A percentile compares a stretch with the other conserved stretches of the same genome.
phyloP scores from a whole-genome alignment of 352 stramenopile genomes.

The Phytophthora europaea region DNA sequence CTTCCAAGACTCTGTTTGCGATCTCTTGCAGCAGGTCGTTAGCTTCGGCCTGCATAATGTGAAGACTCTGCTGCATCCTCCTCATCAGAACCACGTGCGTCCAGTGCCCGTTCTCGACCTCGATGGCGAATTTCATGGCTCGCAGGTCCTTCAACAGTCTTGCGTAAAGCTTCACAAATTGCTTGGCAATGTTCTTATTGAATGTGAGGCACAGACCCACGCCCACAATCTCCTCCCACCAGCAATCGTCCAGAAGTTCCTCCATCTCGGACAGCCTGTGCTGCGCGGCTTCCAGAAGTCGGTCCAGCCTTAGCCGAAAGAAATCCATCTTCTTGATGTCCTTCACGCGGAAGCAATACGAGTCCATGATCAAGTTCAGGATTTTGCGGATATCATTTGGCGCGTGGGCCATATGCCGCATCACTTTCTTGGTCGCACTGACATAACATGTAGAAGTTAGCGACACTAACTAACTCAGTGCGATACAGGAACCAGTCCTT shows the following conservation, averaged over 20 bases:
- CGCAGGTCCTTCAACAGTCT: slow-evolving; percentile 65
- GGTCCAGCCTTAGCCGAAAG: slow-evolving; percentile 64
- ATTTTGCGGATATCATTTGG: slow-evolving; percentile 73
- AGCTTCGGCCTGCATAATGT: slow-evolving; percentile 66
- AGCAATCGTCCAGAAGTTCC: slow-evolving; percentile 63
- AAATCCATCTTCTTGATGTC: slow-evolving; percentile 85
- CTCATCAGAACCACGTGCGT: slow-evolving; percentile 72
- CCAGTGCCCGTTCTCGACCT: slow-evolving; percentile 63
- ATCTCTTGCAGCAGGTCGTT: slow-evolving; percentile 77
- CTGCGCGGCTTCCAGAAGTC: slow-evolving; percentile 46
- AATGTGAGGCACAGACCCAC: slow-evolving; percentile 61
- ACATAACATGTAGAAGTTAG: neutral
- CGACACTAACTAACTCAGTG: neutral
- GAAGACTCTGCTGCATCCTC: slow-evolving; percentile 70
- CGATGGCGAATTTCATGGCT: slow-evolving; percentile 78
- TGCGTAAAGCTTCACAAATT: slow-evolving; percentile 74
- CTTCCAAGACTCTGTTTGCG: slow-evolving; percentile 31
- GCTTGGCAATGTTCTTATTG: slow-evolving; percentile 76
- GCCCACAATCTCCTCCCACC: slow-evolving; percentile 80
- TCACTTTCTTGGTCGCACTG: slow-evolving; percentile 66
- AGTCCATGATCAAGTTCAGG: slow-evolving; percentile 83
- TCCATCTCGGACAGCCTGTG: slow-evolving; percentile 59
- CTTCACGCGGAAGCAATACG: slow-evolving; percentile 81
- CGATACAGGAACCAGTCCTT: neutral
- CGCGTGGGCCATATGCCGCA: slow-evolving; percentile 52